Evolutionary conservation across 2,329 filamentous ascomycete genomes (phyloP).

Genomic region (Endocalyx cinctus): DNA sequence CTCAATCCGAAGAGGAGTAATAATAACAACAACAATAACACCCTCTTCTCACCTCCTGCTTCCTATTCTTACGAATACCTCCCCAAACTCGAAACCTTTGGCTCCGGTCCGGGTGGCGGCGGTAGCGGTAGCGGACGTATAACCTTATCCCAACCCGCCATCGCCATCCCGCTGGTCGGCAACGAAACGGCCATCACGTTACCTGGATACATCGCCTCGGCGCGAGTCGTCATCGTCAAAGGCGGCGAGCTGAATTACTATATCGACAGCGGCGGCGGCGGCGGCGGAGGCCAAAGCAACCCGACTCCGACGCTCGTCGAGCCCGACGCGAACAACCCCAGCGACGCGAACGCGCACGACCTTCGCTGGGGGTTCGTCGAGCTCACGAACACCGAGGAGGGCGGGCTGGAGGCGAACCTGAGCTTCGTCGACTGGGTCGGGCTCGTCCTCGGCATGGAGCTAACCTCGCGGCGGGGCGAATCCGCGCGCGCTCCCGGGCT

Average conservation of each 20-base stretch:
- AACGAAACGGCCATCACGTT: slow-evolving; percentile 27
- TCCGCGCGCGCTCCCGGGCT: slow-evolving; percentile 34
- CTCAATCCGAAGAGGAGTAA: too few species aligned
- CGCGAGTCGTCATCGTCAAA: slow-evolving; percentile 30
- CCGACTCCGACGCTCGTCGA: too few species aligned
- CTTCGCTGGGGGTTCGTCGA: slow-evolving; percentile 43
- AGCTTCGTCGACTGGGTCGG: slow-evolving; percentile 47
- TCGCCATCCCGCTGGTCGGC: slow-evolving; percentile 33
- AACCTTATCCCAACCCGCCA: too few species aligned
- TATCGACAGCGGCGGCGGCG: slow-evolving; percentile 15
- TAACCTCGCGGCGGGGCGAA: slow-evolving; percentile 29
- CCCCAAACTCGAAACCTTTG: too few species aligned
- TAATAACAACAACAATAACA: too few species aligned
- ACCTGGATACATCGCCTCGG: slow-evolving; percentile 27
- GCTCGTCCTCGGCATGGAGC: slow-evolving; percentile 41
- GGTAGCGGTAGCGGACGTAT: too few species aligned
- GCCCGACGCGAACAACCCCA: slow-evolving; percentile 34
- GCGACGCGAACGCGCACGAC: slow-evolving; percentile 31
- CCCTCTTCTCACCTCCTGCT: too few species aligned
- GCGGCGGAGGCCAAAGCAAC: slow-evolving; percentile 16
- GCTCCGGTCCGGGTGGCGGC: too few species aligned
- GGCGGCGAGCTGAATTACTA: slow-evolving; percentile 29
- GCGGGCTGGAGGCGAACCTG: slow-evolving; percentile 38
- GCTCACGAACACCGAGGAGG: slow-evolving; percentile 30
- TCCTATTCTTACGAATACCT: too few species aligned